Evolutionary conservation across 441 rosid species (phyloP).

Genomic region (Erodium chrysanthum): DNA sequence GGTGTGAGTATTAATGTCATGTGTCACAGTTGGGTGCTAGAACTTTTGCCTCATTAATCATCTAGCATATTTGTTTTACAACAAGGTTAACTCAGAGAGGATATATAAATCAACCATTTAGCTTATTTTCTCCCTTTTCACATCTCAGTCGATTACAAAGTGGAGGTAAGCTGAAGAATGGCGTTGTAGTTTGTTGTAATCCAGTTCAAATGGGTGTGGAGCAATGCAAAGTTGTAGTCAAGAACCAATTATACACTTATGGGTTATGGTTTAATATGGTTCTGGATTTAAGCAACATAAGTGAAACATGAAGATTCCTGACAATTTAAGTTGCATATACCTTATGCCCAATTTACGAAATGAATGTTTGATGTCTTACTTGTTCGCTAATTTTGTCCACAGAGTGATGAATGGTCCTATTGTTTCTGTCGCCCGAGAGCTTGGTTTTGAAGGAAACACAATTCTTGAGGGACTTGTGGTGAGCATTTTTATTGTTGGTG

Average conservation of each 20-base stretch:
- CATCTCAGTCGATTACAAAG: neutral
- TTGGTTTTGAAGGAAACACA: slow-evolving; percentile 64
- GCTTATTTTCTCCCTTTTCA: neutral
- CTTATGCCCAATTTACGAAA: neutral
- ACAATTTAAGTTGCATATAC: neutral
- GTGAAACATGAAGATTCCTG: neutral
- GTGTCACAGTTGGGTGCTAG: neutral
- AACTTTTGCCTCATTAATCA: neutral
- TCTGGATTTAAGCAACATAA: neutral
- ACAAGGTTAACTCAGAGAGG: no score
- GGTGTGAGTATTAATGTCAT: neutral
- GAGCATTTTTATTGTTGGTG: slow-evolving; percentile 71
- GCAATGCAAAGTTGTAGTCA: neutral
- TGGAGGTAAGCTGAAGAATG: neutral
- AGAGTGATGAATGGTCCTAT: slow-evolving; percentile 82
- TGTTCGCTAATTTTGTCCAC: slow-evolving; percentile 17
- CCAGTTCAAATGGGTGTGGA: neutral
- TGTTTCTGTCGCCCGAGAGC: slow-evolving; percentile 54
- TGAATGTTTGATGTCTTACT: slow-evolving; percentile 2
- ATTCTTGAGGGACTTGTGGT: slow-evolving; percentile 70
- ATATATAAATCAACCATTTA: neutral
- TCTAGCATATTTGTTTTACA: neutral
- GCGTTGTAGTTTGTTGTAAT: neutral
- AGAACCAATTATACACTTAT: neutral
- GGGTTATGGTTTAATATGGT: no score